Base-by-base conservation (phyloP, 169 alveolate species). In the Theileria parva region DNA sequence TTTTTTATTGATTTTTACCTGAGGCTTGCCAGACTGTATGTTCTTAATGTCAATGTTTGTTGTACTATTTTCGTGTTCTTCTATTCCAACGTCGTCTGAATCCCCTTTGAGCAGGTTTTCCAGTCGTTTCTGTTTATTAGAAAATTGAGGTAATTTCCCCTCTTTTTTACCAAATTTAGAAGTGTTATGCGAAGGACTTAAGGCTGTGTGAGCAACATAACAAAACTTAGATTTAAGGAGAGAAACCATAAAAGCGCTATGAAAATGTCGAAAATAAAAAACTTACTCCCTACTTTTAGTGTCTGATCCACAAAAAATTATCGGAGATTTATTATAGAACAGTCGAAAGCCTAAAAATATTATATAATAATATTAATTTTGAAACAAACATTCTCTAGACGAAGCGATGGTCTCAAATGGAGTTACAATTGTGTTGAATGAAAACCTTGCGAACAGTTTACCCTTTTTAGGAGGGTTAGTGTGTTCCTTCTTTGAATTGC, bases 151-250 rank as follows among this genome's bases (percentile, higher is more conserved):
- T 27, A 79, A 37, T 48, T 70, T 25, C 7, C 65, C 81, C 17
- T 79, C 67, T 8, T 53, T 69, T 60, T 69, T 55, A 32, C 69
- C 76, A 48, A 32, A 57, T 1, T 21, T 83, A 21, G 64, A 55
- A 1, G 84, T 74, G 4, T 61, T 27, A 50, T 73, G 12, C 2
- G 77, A 72, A 28, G 75, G 75, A 44, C 84, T 50, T 44, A 81
- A 39, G 4, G 59, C 73, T 25, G 81, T 74, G 70, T 74, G 85
- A 2, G 88, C 88, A 12, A 76, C 63, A 39, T 72, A 77, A 65
- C 88, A 81, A 74, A 74, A 81, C 27, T 74, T 81, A 15, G 88
- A 83, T 78, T 81, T 81, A 34, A 81, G 44, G 21, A 81, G 15
- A 28, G 88, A 68, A 39, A 51, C 74, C 88, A 81, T 81, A 79